Percentiles rank a stretch among this genome's conserved stretches.
Evolutionary conservation across 2,329 filamentous ascomycete species (phyloP).

Genomic region (Pseudopithomyces chartarum): DNA sequence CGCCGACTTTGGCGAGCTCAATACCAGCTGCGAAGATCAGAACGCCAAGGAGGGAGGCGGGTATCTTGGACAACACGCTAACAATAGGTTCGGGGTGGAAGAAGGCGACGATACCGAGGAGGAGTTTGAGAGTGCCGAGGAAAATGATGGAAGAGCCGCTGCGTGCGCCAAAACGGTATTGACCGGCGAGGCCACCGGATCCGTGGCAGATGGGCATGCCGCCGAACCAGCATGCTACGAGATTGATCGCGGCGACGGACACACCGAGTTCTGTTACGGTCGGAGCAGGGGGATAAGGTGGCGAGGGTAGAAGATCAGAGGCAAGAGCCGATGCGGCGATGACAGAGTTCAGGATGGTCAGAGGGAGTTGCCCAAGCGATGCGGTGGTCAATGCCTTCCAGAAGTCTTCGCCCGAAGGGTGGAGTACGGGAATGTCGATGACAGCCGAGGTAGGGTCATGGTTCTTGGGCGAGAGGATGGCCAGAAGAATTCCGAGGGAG

Average conservation of each 20-base stretch:
- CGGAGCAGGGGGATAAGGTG: slow-evolving; percentile 62
- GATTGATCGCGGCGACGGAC: slow-evolving; percentile 83
- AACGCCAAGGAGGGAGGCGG: slow-evolving; percentile 76
- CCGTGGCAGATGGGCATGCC: slow-evolving; percentile 96
- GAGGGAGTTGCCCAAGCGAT: slow-evolving; percentile 82
- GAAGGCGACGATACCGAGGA: slow-evolving; percentile 66
- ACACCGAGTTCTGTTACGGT: slow-evolving; percentile 77
- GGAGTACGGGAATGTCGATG: slow-evolving; percentile 56
- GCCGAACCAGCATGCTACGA: slow-evolving; percentile 86
- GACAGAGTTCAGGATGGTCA: slow-evolving; percentile 91
- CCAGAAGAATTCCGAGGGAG: slow-evolving; percentile 68
- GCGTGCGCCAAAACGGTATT: slow-evolving; percentile 88
- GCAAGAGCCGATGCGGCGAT: slow-evolving; percentile 84
- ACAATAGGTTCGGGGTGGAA: slow-evolving; percentile 77
- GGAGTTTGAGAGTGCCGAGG: slow-evolving; percentile 75
- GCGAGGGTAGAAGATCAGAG: slow-evolving; percentile 73
- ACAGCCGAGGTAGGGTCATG: slow-evolving; percentile 49
- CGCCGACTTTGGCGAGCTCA: slow-evolving; percentile 83
- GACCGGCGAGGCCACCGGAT: slow-evolving; percentile 85
- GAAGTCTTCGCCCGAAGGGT: slow-evolving; percentile 56
- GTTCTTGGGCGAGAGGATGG: slow-evolving; percentile 50
- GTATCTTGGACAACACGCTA: slow-evolving; percentile 72
- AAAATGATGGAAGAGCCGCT: slow-evolving; percentile 83
- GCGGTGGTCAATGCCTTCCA: slow-evolving; percentile 65
- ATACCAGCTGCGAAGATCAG: slow-evolving; percentile 90